Evolutionary conservation across 2,329 filamentous ascomycete species (phyloP).

Genomic region (Lojkania enalia): DNA sequence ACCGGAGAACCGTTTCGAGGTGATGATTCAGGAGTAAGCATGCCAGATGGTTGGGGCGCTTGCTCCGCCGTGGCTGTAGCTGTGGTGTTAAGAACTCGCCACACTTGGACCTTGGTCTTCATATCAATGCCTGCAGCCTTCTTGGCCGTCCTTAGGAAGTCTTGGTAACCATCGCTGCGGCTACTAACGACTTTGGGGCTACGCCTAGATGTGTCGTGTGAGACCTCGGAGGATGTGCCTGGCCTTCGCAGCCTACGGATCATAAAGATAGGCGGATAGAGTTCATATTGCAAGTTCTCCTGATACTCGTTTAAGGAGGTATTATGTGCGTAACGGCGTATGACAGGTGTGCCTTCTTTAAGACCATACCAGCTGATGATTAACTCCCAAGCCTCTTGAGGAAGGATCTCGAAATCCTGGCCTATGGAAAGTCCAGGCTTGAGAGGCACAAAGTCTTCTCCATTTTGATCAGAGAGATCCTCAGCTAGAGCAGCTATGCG

Average conservation of each 20-base stretch:
- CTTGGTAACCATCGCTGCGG: slow-evolving; percentile 67
- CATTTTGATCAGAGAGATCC: slow-evolving; percentile 44
- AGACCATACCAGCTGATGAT: slow-evolving; percentile 83
- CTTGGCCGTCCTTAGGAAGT: slow-evolving; percentile 79
- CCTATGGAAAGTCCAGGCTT: slow-evolving; percentile 65
- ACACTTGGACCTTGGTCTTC: slow-evolving; percentile 75
- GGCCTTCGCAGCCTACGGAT: slow-evolving; percentile 73
- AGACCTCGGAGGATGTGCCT: slow-evolving; percentile 52
- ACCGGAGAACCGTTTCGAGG: slow-evolving; percentile 51
- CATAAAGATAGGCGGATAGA: slow-evolving; percentile 81
- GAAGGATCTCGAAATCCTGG: slow-evolving; percentile 78
- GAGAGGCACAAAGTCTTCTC: slow-evolving; percentile 68
- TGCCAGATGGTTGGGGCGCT: slow-evolving; percentile 38
- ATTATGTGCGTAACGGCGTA: slow-evolving; percentile 77
- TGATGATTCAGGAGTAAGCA: slow-evolving; percentile 50
- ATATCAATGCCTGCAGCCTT: slow-evolving; percentile 66
- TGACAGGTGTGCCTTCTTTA: slow-evolving; percentile 68
- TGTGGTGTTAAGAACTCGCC: slow-evolving; percentile 61
- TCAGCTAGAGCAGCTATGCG: slow-evolving; percentile 21
- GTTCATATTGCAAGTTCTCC: slow-evolving; percentile 77
- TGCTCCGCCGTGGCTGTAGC: slow-evolving; percentile 39
- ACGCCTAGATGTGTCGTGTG: slow-evolving; percentile 63
- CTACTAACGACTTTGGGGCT: slow-evolving; percentile 72
- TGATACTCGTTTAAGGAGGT: slow-evolving; percentile 61
- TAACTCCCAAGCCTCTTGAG: slow-evolving; percentile 78